These are phyloP conservation scores for Gynostemma pentaphyllum DNA, from an alignment of 306 rosid genomes.

Conservation along the genomic window DNA sequence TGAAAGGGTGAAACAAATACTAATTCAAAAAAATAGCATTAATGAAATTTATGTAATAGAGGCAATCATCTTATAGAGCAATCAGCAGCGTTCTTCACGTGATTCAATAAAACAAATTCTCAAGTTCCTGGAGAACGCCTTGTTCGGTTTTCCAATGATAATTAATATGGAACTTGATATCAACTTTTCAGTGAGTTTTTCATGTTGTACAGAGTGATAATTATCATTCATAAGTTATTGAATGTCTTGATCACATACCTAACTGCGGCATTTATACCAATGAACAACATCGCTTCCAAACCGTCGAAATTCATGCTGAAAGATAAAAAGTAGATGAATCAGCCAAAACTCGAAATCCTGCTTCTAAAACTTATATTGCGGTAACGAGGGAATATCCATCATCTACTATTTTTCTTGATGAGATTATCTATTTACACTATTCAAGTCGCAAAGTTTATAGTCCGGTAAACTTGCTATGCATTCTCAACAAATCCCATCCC, in stretches of 20 bases:
- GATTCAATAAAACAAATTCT: too few species aligned
- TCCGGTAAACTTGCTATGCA: background rate
- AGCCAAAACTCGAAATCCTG: constrained; percentile 4
- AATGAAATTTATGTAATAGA: too few species aligned
- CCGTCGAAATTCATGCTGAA: constrained; percentile 70
- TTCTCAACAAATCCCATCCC: background rate
- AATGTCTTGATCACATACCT: constrained; percentile 29
- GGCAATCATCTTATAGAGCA: too few species aligned
- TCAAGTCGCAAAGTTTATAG: background rate
- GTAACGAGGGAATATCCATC: background rate
- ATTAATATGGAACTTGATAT: background rate
- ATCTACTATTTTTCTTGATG: too few species aligned
- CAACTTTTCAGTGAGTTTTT: background rate
- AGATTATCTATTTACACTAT: background rate
- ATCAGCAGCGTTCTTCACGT: background rate
- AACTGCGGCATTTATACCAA: constrained; percentile 86
- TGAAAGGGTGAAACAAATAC: constrained; percentile 18
- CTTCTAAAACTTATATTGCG: background rate
- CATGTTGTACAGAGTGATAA: background rate
- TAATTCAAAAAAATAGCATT: too few species aligned
- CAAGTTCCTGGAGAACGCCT: background rate
- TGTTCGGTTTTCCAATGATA: background rate
- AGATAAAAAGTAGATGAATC: constrained; percentile 13
- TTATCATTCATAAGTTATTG: too few species aligned
- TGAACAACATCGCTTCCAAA: constrained; percentile 68